phyloP scores from a whole-genome alignment of 2,329 filamentous ascomycete species.

The Truncatella angustata region DNA sequence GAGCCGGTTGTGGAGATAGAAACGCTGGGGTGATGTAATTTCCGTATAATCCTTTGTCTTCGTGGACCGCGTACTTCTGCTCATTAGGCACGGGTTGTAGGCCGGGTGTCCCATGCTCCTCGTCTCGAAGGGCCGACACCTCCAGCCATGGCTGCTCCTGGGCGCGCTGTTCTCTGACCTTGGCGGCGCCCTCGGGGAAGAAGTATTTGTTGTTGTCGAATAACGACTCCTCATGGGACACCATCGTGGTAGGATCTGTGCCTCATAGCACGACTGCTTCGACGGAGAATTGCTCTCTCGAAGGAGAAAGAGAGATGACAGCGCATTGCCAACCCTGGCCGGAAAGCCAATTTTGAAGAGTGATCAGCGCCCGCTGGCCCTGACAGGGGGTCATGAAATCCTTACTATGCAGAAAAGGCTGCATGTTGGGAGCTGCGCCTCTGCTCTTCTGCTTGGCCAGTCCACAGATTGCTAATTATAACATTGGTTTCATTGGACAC shows the following conservation, averaged over 20 bases:
- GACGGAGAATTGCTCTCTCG: neutral
- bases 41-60: conserved; percentile 12
- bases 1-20: too few species aligned
- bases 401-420: too few species aligned
- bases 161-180: conserved; percentile 10
- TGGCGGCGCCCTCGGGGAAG: conserved; percentile 12
- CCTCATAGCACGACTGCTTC: neutral
- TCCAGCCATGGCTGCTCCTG: conserved; percentile 17
- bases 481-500: neutral
- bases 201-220: conserved; percentile 20
- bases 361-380: too few species aligned
- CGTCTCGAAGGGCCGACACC: conserved; percentile 16
- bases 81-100: conserved; percentile 17
- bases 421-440: neutral
- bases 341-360: too few species aligned
- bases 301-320: neutral
- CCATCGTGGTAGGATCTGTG: neutral
- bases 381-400: too few species aligned
- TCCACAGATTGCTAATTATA: neutral
- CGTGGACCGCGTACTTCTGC: conserved; percentile 13
- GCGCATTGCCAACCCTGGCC: neutral
- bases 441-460: neutral
- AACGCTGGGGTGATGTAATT: conserved; percentile 7
- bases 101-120: conserved; percentile 17
- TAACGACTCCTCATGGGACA: conserved; percentile 13